phyloP scores from a whole-genome alignment of 2,329 filamentous ascomycete genomes.

The Dothideomycetidae sp. region DNA sequence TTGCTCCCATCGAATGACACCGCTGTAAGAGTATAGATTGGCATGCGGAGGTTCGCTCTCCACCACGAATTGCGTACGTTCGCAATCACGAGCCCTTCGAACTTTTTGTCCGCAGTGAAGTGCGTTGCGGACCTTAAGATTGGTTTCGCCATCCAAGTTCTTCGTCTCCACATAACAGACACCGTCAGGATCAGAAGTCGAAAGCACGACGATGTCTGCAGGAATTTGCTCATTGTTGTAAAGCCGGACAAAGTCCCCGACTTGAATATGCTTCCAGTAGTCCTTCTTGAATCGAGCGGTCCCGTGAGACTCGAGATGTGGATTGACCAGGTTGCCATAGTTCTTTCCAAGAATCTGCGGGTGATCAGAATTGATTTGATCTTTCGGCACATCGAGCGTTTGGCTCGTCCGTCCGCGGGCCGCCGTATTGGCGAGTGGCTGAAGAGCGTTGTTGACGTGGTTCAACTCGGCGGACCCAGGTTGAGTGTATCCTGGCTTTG shows the following conservation, averaged over 20 bases:
- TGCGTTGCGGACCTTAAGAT: conserved; percentile 86
- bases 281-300: conserved; percentile 82
- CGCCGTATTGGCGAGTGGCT: conserved; percentile 11
- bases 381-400: conserved; percentile 18
- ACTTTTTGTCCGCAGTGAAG: conserved; percentile 71
- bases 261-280: conserved; percentile 86
- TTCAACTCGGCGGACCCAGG: conserved; percentile 25
- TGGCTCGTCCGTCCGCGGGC: conserved; percentile 14
- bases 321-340: conserved; percentile 61
- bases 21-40: conserved; percentile 92
- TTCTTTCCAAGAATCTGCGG: conserved; percentile 33
- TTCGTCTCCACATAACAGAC: conserved; percentile 97
- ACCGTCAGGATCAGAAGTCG: conserved; percentile 85
- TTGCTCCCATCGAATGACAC: conserved; percentile 77
- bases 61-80: conserved; percentile 71
- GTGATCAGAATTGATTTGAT: conserved; percentile 13
- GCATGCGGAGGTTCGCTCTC: conserved; percentile 85
- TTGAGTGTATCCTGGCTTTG: conserved; percentile 42
- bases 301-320: conserved; percentile 47
- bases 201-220: conserved; percentile 80
- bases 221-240: conserved; percentile 95
- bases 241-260: conserved; percentile 90
- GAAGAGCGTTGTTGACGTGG: conserved; percentile 8
- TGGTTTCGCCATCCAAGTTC: conserved; percentile 94
- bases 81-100: conserved; percentile 83